phyloP scores from a whole-genome alignment of 345 rosid species.

The Linum trigynum region DNA sequence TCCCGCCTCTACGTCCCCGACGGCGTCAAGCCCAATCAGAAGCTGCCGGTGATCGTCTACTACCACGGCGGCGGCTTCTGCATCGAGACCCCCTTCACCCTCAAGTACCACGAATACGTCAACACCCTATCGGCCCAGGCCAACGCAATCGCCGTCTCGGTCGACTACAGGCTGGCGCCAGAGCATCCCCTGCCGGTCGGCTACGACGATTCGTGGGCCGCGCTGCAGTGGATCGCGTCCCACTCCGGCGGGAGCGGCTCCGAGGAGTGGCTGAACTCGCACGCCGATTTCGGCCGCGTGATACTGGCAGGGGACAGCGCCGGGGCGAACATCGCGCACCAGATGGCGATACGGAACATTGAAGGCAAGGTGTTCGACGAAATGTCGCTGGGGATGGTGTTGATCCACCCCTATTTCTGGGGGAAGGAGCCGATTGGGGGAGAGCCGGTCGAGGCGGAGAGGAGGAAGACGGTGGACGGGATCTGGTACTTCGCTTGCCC shows the following conservation, averaged over 20 bases:
- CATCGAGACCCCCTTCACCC: slow-evolving; percentile 30
- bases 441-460: slow-evolving; percentile 2
- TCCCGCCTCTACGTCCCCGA: slow-evolving; percentile 38
- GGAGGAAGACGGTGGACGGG: neutral
- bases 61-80: slow-evolving; percentile 41
- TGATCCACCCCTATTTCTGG: slow-evolving; percentile 20
- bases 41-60: slow-evolving; percentile 34
- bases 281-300: slow-evolving; percentile 29
- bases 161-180: slow-evolving; percentile 41
- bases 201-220: slow-evolving; percentile 40
- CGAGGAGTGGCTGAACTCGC: slow-evolving; percentile 34
- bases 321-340: slow-evolving; percentile 30
- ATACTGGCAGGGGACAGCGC: slow-evolving; percentile 38
- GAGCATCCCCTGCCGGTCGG: slow-evolving; percentile 30
- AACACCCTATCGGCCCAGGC: slow-evolving; percentile 22
- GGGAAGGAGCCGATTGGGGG: slow-evolving; percentile 12
- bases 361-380: neutral
- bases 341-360: neutral
- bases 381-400: slow-evolving; percentile 7
- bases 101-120: slow-evolving; percentile 13
- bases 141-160: slow-evolving; percentile 26
- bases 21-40: slow-evolving; percentile 3
- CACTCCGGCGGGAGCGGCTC: slow-evolving; percentile 6
- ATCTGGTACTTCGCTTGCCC: slow-evolving; percentile 12
- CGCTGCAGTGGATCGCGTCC: slow-evolving; percentile 33